Base-by-base conservation (phyloP, 2,329 filamentous ascomycete genomes). In the Nothophoma quercina region DNA sequence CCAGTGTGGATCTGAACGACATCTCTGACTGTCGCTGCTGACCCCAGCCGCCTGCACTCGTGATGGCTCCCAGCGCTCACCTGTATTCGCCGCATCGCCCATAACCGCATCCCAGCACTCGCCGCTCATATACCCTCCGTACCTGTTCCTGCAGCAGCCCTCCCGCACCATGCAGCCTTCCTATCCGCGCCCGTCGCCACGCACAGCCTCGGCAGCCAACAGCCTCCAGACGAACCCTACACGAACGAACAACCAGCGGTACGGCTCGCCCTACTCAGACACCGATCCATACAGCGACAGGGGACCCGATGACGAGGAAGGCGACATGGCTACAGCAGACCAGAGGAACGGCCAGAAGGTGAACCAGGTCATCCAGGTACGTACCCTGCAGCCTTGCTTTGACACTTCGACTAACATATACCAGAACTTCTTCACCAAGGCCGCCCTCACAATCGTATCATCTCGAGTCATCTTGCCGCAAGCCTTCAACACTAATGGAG, bases 391-490 rank as follows among this genome's bases (percentile, higher is more conserved):
- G 13, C 34, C 33, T 21, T 40, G 18, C 1, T 6, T n/a, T 8
- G 9, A 4, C 15, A 1, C 8, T 9, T 41, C 15, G 4, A 21
- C 29, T 30, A 22, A 22, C 12, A 47, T 69, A 23, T 68, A 23
- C 32, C 67, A 97, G 92, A 96, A 97, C 72, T 95, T 96, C 75
- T 90, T 93, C 73, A 87, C 86, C 62, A 98, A 97, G 79, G 88
- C 90, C 28, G 91, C 92, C 30, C 84, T 95, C 43, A 84, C 95
- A 41, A 88, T 98, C 47, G 79, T 96, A 28, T 89, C 93, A 60
- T 89, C 93, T 8, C 85, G 93, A 62, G 87, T 93, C 58, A 85
- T 86, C 47, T 82, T 96, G 7, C 77, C 87, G 69, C 75, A 83
- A 71, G 71, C 77, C 26, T 83, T 79, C 68, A 82, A 75, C 22